Base-by-base conservation (phyloP, 2,329 filamentous ascomycete genomes). In the Aspergillus brunneoviolaceus region DNA sequence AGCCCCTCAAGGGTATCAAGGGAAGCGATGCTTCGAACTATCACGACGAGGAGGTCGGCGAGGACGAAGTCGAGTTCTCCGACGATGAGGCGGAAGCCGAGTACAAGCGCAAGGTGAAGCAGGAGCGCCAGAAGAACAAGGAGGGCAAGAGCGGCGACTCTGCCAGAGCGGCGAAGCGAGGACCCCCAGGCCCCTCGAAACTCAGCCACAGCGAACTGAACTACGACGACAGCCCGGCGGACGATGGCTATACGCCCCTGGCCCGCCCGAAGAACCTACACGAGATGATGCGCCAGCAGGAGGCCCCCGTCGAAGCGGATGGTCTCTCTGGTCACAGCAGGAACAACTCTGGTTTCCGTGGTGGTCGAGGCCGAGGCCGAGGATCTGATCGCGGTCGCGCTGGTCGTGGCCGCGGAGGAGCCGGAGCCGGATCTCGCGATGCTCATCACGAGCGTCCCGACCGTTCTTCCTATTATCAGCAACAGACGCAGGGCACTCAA, bases 1-100 rank as follows among this genome's bases (percentile, higher is more conserved):
- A 95, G 73, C 87, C 89, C 6, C 80, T 98, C 59, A 90, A 89
- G 75, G 84, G 82, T 55, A 74, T 89, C 69, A 98, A 96, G 78
- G 92, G 92, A 61, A 95, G 92, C 10, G 95, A 99, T 75, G 94
- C 95, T 9, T 96, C 92, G 55, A 98, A 98, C 72, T 84, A 96
- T 57, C 90, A 96, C 75, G 95, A 98, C 67, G 95, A 99, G 74
- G 94, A 98, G 77, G 84, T 92, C 7, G 87, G 80, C 16, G 89
- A 90, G 33, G 91, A 96, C 42, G 94, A 98, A 73, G 85, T 92
- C 67, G 95, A 98, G 72, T 98, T 98, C 74, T 97, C 94, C 0
- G 95, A 99, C 67, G 95, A 99, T 69, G 95, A 99, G 77, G 90
- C 91, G 67, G 95, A 99, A 76, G 89, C 89, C 7, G 91, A 92